Conservation (phyloP, 2,329 filamentous ascomycete genomes). For the Penicillium sp. region DNA sequence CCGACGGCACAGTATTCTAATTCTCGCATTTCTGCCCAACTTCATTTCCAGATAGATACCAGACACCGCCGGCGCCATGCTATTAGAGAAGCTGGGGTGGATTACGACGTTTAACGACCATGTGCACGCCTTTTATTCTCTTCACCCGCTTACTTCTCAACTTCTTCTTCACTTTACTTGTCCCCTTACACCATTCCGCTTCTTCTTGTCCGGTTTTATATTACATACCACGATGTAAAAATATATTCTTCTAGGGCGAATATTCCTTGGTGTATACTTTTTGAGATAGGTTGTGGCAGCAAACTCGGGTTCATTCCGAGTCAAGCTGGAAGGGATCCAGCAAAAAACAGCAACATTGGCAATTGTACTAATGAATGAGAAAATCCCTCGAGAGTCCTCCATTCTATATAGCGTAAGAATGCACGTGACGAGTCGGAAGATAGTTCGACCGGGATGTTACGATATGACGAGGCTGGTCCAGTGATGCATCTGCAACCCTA, state of each 20-base stretch:
- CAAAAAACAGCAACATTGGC: not conserved
- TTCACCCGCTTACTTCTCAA: slow-evolving; percentile 7
- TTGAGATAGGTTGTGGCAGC: not conserved
- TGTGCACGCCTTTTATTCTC: slow-evolving; percentile 23
- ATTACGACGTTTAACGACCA: slow-evolving; percentile 40
- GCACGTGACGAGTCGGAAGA: slow-evolving; percentile 17
- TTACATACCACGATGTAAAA: not conserved
- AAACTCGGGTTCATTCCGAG: not conserved
- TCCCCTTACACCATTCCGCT: slow-evolving; percentile 9
- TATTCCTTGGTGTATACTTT: not conserved
- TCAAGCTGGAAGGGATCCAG: not conserved
- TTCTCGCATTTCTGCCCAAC: slow-evolving; percentile 29
- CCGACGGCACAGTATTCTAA: slow-evolving; percentile 95
- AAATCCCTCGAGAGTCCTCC: not conserved
- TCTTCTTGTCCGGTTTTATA: slow-evolving; percentile 25
- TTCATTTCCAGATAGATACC: slow-evolving; percentile 32
- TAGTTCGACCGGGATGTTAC: slow-evolving; percentile 10
- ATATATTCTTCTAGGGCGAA: slow-evolving; percentile 11
- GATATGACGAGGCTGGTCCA: slow-evolving; percentile 20
- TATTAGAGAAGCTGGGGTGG: slow-evolving; percentile 26
- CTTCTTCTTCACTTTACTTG: slow-evolving; percentile 25
- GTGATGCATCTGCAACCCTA: slow-evolving; percentile 7
- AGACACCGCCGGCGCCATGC: slow-evolving; percentile 27
- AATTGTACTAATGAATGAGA: not conserved
- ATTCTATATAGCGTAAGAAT: slow-evolving; percentile 16